Conservation (phyloP, 23 red algal species). For the Gracilaria domingensis region DNA sequence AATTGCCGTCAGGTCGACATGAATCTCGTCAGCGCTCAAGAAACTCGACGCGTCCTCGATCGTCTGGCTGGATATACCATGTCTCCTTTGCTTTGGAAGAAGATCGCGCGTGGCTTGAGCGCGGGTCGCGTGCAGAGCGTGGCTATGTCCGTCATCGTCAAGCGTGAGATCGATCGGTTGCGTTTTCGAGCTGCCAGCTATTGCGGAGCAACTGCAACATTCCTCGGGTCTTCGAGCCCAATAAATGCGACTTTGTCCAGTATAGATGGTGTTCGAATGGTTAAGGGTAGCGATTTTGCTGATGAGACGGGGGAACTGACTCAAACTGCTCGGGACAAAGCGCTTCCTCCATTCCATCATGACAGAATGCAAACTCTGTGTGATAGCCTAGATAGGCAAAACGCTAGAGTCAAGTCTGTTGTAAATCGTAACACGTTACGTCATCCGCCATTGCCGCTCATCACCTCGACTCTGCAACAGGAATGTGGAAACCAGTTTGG, state of each 20-base stretch:
- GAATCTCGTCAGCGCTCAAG: slow-evolving; percentile 94
- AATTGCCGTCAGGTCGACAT: slow-evolving; percentile 86
- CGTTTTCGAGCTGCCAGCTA: slow-evolving; percentile 67
- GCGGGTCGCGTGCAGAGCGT: slow-evolving; percentile 97
- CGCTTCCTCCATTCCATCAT: slow-evolving; percentile 31
- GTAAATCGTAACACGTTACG: slow-evolving; percentile 50
- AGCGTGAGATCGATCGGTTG: slow-evolving; percentile 82
- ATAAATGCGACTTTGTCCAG: slow-evolving; percentile 35
- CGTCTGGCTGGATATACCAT: slow-evolving; percentile 94
- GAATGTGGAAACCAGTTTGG: slow-evolving; percentile 83
- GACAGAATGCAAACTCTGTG: slow-evolving; percentile 41
- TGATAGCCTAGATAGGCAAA: slow-evolving; percentile 1
- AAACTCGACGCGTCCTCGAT: slow-evolving; percentile 93
- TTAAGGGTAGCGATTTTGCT: slow-evolving; percentile 94
- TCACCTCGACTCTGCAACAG: slow-evolving; percentile 97
- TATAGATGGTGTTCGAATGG: slow-evolving; percentile 74
- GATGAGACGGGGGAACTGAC: slow-evolving; percentile 70
- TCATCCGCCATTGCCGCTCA: slow-evolving; percentile 81
- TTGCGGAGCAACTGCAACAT: slow-evolving; percentile 60
- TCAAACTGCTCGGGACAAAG: slow-evolving; percentile 1
- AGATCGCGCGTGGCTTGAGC: slow-evolving; percentile 83
- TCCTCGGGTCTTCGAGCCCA: neutral
- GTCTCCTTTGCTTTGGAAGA: slow-evolving; percentile 99
- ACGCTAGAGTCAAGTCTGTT: slow-evolving; percentile 45
- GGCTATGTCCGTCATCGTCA: slow-evolving; percentile 89